Base-by-base conservation (phyloP, 371 early-diverging fungal species). In the Circinella minor region DNA sequence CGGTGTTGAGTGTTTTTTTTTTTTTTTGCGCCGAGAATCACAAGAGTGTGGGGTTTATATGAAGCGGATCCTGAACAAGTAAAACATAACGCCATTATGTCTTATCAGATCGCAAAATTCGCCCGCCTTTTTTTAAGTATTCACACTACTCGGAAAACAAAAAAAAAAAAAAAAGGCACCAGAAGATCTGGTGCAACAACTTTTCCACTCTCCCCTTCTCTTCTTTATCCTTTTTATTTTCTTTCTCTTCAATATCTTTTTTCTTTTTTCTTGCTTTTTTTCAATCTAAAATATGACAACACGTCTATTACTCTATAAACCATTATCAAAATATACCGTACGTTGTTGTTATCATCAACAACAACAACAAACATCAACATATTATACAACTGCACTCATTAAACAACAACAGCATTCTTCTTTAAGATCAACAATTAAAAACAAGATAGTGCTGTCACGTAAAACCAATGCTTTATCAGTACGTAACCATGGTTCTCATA, bases 71-170 rank as follows among this genome's bases (percentile, higher is more conserved):
- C 34, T 57, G 20, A 57, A 57, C n/a, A 57, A n/a, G 6, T 7
- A 18, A 18, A 18, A 57, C 34, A 57, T 57, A 57, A 63, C 63
- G 47, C 47, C 63, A 46, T 63, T 20, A 9, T 18, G 43, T 43
- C 65, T 65, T 65, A 65, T 65, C 65, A 65, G 65, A 65, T 65
- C 65, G 48, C 37, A 51, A 46, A 37, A 13, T 11, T 15, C n/a
- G 34, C 60, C 60, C 37, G 60, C 34, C 34, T 17, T n/a, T 59
- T 59, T 59, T 34, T 14, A 27, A 27, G 27, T 27, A 27, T 27
- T 27, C 27, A 27, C 27, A 27, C 27, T 27, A 57, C 57, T 57
- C 57, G 57, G 57, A 57, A 57, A 57, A 57, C 57, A 5, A 57
- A 57, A 57, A 57, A 37, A 7, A 34, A 34, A 34, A 57, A 57